phyloP scores from a whole-genome alignment of 2,329 filamentous ascomycete species.

The Pseudogymnoascus sp. region DNA sequence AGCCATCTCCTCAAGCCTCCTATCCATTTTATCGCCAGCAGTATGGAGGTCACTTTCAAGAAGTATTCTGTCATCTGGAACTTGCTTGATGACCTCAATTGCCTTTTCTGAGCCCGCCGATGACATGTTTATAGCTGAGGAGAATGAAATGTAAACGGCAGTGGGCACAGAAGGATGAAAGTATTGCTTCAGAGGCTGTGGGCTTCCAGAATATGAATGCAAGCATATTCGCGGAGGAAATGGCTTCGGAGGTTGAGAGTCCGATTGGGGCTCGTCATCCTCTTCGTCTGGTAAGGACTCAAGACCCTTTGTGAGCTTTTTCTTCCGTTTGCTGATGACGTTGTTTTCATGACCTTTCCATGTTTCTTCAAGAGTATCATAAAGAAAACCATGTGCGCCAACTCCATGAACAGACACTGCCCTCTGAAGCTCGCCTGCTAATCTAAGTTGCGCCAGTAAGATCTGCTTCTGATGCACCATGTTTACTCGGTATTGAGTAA shows the following conservation, averaged over 20 bases:
- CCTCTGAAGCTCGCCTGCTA: constrained; percentile 64
- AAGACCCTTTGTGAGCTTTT: constrained; percentile 38
- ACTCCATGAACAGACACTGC: constrained; percentile 70
- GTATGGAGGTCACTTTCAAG: constrained; percentile 85
- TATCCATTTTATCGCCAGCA: constrained; percentile 77
- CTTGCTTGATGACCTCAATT: constrained; percentile 57
- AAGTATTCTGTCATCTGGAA: constrained; percentile 73
- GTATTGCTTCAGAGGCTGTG: constrained; percentile 72
- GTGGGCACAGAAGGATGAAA: constrained; percentile 64
- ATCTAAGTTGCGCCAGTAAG: constrained; percentile 58
- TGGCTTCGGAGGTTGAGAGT: constrained; percentile 41
- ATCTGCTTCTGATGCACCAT: constrained; percentile 62
- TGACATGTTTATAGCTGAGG: constrained; percentile 70
- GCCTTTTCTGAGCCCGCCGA: constrained; percentile 38
- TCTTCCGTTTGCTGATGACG: constrained; percentile 53
- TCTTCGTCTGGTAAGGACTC: constrained; percentile 25
- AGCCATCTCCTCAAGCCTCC: constrained; percentile 64
- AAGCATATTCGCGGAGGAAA: constrained; percentile 87
- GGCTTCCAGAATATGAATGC: constrained; percentile 81
- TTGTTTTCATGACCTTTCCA: constrained; percentile 66
- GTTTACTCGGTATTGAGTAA: constrained; percentile 61
- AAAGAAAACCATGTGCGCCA: constrained; percentile 50
- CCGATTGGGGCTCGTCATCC: constrained; percentile 27
- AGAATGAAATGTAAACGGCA: constrained; percentile 82
- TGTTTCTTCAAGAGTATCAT: constrained; percentile 54